Evolutionary conservation across 768 basidiomycete species (phyloP).

Genomic region (Lentinus tigrinus): DNA sequence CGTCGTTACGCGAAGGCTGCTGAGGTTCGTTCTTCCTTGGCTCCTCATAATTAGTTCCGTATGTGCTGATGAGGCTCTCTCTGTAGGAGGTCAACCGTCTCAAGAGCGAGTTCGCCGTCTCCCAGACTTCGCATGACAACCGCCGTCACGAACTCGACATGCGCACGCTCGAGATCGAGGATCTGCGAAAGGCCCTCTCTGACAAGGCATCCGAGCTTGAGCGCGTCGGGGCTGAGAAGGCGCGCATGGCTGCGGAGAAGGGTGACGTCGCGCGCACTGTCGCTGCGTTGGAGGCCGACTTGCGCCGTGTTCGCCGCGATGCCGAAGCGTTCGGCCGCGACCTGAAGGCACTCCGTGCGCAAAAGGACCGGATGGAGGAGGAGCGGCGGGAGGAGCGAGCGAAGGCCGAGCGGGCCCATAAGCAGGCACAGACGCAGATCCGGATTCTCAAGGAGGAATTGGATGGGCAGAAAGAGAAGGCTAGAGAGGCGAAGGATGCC

Average conservation of each 20-base stretch:
- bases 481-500: constrained; percentile 44
- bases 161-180: constrained; percentile 70
- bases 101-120: constrained; percentile 56
- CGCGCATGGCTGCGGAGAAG: constrained; percentile 60
- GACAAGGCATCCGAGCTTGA: constrained; percentile 63
- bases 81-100: constrained; percentile 60
- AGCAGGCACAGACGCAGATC: constrained; percentile 67
- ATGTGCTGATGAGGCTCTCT: background rate
- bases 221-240: constrained; percentile 61
- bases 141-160: constrained; percentile 74
- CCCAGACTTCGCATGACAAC: constrained; percentile 67
- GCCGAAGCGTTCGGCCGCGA: constrained; percentile 80
- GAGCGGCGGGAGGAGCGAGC: constrained; percentile 48
- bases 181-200: constrained; percentile 66
- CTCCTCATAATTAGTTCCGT: background rate
- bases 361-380: constrained; percentile 58
- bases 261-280: constrained; percentile 65
- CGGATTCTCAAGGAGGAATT: constrained; percentile 66
- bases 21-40: constrained; percentile 46
- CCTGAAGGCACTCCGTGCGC: constrained; percentile 59
- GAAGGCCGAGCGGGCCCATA: constrained; percentile 58
- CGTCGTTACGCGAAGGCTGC: constrained; percentile 61
- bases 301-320: constrained; percentile 70
- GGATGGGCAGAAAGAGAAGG: constrained; percentile 52
- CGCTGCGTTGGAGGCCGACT: constrained; percentile 67